phyloP scores from a whole-genome alignment of 768 basidiomycete genomes.

The Xerocomus brunneocitrinus region DNA sequence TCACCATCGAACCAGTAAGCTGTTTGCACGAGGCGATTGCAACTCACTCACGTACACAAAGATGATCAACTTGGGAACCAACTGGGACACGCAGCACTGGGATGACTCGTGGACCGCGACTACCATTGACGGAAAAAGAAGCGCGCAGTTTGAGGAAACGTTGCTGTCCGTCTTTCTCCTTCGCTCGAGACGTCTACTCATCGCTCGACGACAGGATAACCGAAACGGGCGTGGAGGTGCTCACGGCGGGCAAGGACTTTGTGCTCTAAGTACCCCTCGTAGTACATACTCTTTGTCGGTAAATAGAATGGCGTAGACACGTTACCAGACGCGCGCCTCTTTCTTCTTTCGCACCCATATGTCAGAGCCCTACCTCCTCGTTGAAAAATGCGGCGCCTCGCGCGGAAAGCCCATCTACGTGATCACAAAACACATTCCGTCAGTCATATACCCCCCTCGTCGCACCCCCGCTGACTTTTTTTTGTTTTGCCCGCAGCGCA shows the following conservation, averaged over 20 bases:
- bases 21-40: background rate
- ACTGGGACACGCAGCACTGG: slow-evolving; percentile 80
- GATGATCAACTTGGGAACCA: slow-evolving; percentile 90
- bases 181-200: slow-evolving; percentile 14
- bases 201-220: slow-evolving; percentile 59
- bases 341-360: slow-evolving; percentile 28
- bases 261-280: slow-evolving; percentile 15
- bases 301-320: slow-evolving; percentile 29
- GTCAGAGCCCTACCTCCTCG: slow-evolving; percentile 36
- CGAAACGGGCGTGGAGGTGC: slow-evolving; percentile 82
- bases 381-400: slow-evolving; percentile 39
- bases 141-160: slow-evolving; percentile 98
- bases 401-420: slow-evolving; percentile 41
- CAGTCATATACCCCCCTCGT: slow-evolving; percentile 21
- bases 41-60: slow-evolving; percentile 31
- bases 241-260: slow-evolving; percentile 55
- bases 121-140: slow-evolving; percentile 83
- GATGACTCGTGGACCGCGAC: slow-evolving; percentile 96
- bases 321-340: slow-evolving; percentile 20
- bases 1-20: slow-evolving; percentile 76
- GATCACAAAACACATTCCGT: slow-evolving; percentile 41
- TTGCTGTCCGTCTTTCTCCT: slow-evolving; percentile 62
- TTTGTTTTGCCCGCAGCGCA: slow-evolving; percentile 19
- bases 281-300: slow-evolving; percentile 6
- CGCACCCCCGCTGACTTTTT: background rate